A percentile compares a stretch with the other conserved stretches of the same genome.
Conservation (phyloP, 371 early-diverging fungal species). For the Syncephalastrum monosporum region DNA sequence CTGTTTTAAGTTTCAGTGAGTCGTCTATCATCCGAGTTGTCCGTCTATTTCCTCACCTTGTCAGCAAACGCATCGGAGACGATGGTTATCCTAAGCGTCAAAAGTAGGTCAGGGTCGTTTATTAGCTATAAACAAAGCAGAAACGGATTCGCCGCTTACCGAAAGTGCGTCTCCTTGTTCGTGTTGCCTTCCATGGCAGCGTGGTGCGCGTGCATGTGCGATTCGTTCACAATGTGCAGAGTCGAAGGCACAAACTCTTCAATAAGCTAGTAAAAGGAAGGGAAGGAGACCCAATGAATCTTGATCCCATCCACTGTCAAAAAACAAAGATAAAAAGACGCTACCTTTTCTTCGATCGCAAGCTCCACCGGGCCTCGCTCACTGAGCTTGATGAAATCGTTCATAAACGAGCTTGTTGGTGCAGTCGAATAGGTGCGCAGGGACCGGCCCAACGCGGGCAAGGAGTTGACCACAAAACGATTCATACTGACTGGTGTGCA, state of each 20-base stretch:
- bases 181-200: conserved; percentile 71
- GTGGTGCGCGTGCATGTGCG: conserved; percentile 74
- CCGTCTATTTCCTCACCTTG: conserved; percentile 39
- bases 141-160: conserved; percentile 30
- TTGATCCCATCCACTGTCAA: background rate
- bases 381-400: conserved; percentile 27
- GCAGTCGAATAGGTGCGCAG: conserved; percentile 13
- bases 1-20: conserved; percentile 14
- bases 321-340: background rate
- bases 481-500: too few relatives aligned
- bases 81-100: conserved; percentile 48
- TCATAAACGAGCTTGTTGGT: conserved; percentile 12
- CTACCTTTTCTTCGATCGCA: conserved; percentile 42
- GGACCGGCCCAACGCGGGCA: too few relatives aligned
- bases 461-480: too few relatives aligned
- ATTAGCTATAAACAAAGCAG: background rate
- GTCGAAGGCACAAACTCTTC: conserved; percentile 53
- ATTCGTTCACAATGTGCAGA: conserved; percentile 69
- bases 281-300: background rate
- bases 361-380: conserved; percentile 47
- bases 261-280: conserved; percentile 44
- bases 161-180: conserved; percentile 78
- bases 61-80: conserved; percentile 66
- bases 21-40: background rate
- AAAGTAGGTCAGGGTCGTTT: background rate